Evolutionary conservation across 2,329 filamentous ascomycete species (phyloP).

Genomic region (Talaromyces sp.): DNA sequence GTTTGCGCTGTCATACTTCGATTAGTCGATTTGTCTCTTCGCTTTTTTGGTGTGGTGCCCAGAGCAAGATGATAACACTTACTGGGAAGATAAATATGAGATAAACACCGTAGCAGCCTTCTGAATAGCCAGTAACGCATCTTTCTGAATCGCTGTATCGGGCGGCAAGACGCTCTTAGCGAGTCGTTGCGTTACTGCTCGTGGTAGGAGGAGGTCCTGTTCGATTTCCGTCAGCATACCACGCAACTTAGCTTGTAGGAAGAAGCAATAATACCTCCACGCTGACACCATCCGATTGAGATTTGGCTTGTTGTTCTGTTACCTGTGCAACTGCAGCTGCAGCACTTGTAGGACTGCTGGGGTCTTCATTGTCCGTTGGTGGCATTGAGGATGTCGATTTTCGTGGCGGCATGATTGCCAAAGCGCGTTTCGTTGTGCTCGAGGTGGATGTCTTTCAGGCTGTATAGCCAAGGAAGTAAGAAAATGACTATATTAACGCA

Average conservation of each 20-base stretch:
- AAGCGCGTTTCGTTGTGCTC: neutral
- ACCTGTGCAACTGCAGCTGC: conserved; percentile 25
- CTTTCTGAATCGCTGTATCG: conserved; percentile 64
- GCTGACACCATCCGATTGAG: conserved; percentile 38
- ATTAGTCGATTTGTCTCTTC: conserved; percentile 2
- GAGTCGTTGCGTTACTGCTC: conserved; percentile 59
- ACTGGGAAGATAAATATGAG: conserved; percentile 61
- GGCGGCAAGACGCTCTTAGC: conserved; percentile 62
- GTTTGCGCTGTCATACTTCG: conserved; percentile 50
- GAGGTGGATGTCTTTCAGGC: neutral
- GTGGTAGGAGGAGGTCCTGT: conserved; percentile 61
- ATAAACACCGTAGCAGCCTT: conserved; percentile 67
- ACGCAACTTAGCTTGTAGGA: neutral
- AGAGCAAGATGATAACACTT: conserved; percentile 25
- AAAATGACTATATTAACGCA: neutral
- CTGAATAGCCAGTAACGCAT: conserved; percentile 61
- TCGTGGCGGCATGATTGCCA: conserved; percentile 31
- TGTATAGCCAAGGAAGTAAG: neutral
- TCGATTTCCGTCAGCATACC: neutral
- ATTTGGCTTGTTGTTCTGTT: conserved; percentile 41
- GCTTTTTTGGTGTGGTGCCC: neutral
- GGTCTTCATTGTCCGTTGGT: conserved; percentile 18
- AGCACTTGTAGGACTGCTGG: conserved; percentile 19
- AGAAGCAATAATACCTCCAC: conserved; percentile 33
- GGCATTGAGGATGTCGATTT: conserved; percentile 35